Evolutionary conservation across 768 basidiomycete species (phyloP), one percentile per base, ranked within the genome.

Genomic region (Tricholoma flavovirens): DNA sequence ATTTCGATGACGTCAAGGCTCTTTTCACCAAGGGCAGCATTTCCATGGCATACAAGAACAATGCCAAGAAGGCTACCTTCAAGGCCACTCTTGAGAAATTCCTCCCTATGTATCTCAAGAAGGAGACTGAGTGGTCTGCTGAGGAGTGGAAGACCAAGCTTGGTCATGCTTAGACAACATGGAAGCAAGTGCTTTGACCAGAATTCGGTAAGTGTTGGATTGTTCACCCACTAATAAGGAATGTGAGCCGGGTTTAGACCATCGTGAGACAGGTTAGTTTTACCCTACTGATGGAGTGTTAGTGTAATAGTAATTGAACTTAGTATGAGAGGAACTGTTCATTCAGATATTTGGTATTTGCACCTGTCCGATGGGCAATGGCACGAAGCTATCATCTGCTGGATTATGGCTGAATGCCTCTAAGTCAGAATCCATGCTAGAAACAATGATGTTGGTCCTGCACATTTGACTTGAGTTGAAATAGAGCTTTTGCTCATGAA

Each of bases 341-440:
- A 83, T 86, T 84, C 84, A 81, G 82, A 84, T 83, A 85, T 80
- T 85, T 85, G 84, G 84, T 85, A 83, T 84, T 83, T 85, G 83
- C 80, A 72, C 76, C 82, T 84, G 83, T 84, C 83, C 79, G 81
- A 85, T 80, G 82, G 83, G 81, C 84, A 84, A 81, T 84, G 83
- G 78, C 72, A 81, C 80, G 81, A 85, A 84, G 83, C 83, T 85
- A 86, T 81, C 83, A 84, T 83, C 82, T 80, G 84, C 80, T 82
- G 83, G 84, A 84, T 86, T 85, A 86, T 85, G 84, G 81, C 84
- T 86, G 83, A 86, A 86, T 78, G 82, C 84, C 84, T 86, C 84
- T 85, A 85, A 85, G 83, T 75, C 83, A 84, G 83, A 85, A 86
- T 84, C 83, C 79, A 77, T 84, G 82, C 84, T 82, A 79, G 81